Base-by-base conservation (phyloP, 441 rosid species). In the Raphanus hybrid region DNA sequence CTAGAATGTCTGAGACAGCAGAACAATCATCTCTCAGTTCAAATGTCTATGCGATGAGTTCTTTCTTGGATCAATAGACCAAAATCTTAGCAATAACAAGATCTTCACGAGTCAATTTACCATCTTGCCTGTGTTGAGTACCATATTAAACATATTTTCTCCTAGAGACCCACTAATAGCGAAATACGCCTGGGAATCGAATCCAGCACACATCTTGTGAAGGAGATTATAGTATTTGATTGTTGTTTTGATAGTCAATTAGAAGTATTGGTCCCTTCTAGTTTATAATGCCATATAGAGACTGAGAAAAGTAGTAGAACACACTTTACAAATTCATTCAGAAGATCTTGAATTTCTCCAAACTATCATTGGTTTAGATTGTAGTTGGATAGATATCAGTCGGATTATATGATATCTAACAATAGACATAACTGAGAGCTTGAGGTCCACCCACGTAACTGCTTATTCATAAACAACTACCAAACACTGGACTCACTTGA, bases 41-140 rank as follows among this genome's bases (percentile, higher is more conserved):
- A 41, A 41, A 41, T 41, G 48, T 39, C 11, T 9, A 39, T 39
- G 11, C 2, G 10, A 8, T 39, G 45, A 39, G 45, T 8, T 39
- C 45, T 39, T 18, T 18, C 18, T 18, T 18, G 4, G 48, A 41
- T 9, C 48, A 10, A 8, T 3, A 41, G 48, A 41, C 48, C 48
- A 6, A 1, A 35, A 35, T 2, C 39, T 35, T 35, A 39, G 43
- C 43, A 39, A 39, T 34, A 0, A 29, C 34, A 29, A 29, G 7
- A 34, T 91, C 97, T 78, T 91, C 86, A 26, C 84, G 87, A 41
- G 80, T 75, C 73, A 92, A 82, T 77, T 85, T 84, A 71, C 77
- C 70, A 75, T 91, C 97, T 80, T 84, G 84, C 69, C 97, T 65
- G 3, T 83, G 84, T 83, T 75, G 94, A 43, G 90, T 88, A 60